Evolutionary conservation across 306 rosid species (phyloP).

Genomic region (Vigna nakashimae): DNA sequence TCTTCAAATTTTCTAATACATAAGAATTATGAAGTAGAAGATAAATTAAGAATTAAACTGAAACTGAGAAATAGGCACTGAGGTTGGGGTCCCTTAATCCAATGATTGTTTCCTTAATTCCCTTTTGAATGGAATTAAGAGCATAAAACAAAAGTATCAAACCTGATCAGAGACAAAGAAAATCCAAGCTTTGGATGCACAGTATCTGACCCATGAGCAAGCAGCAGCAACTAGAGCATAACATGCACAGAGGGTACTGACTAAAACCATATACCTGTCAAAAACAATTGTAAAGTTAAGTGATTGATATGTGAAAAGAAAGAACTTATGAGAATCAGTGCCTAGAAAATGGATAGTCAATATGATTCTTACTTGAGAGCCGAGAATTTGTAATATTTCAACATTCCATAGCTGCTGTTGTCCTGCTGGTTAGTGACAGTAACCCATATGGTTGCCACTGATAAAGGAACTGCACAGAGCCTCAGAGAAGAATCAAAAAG

Average conservation of each 20-base stretch:
- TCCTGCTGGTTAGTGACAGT: slow-evolving; percentile 77
- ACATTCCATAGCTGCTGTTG: slow-evolving; percentile 62
- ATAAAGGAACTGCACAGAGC: slow-evolving; percentile 67
- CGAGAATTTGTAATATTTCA: slow-evolving; percentile 59
- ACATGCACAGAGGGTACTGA: slow-evolving; percentile 67
- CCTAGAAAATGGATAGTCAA: background rate
- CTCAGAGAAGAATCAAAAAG: slow-evolving; percentile 67
- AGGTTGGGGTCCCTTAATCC: too few relatives aligned
- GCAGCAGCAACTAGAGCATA: slow-evolving; percentile 69
- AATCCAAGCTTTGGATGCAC: slow-evolving; percentile 72
- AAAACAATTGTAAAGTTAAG: background rate
- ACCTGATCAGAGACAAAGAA: slow-evolving; percentile 95
- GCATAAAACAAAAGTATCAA: background rate
- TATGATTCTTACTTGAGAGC: slow-evolving; percentile 74
- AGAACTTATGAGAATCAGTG: background rate
- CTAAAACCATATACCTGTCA: slow-evolving; percentile 77
- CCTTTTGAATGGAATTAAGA: background rate
- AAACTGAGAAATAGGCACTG: too few relatives aligned
- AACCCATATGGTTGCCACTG: slow-evolving; percentile 71
- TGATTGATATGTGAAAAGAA: background rate
- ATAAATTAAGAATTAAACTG: too few relatives aligned
- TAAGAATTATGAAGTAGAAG: too few relatives aligned
- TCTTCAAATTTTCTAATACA: background rate
- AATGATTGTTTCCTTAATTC: background rate
- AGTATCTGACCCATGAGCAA: slow-evolving; percentile 60